Evolutionary conservation across 805 yeast species (phyloP), one percentile per base, ranked within the genome.

Genomic region (Ogataea siamensis): DNA sequence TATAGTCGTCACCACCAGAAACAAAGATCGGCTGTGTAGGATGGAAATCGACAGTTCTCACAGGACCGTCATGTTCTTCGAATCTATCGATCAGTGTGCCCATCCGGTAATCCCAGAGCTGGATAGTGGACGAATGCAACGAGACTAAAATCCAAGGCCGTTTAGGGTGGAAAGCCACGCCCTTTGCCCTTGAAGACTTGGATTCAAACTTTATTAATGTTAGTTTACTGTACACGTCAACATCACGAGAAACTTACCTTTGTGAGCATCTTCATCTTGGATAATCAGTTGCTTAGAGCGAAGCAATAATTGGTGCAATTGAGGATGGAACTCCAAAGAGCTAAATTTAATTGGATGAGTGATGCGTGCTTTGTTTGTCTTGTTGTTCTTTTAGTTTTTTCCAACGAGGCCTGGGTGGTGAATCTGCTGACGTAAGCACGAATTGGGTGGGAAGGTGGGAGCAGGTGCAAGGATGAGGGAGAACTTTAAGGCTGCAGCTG

Each of bases 91-190:
- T 80, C 60, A 93, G 68, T 3, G 97, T 88, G 29, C 99, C 99
- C 99, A 93, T 93, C 57, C 99, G 81, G 67, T 94, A 93, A 66
- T 93, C 99, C 99, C 99, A 93, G 48, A 93, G 73, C 64, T 94
- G 99, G 61, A 93, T 91, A n/a, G 96, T 88, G n/a, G 96, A 87
- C 18, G 96, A 86, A 63, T 91, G 93, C 45, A 94, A 73, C 6
- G 98, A 88, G 22, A 89, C 98, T 53, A 93, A 73, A 43, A 88
- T 87, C 97, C 96, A 93, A 43, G 99, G 97, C 63, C 84, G 72
- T 50, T 80, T 80, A 37, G 98, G 96, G 66, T 94, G 96, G 68
- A 93, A 88, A 41, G 99, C 97, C 59, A 93, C 86, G 50, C 97
- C 95, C 67, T 93, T 88, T 44, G 98, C 96, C 74, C 98, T 76